Evolutionary conservation across 257 asterid genomes (phyloP).

Genomic region (Nicotiana benthamiana): DNA sequence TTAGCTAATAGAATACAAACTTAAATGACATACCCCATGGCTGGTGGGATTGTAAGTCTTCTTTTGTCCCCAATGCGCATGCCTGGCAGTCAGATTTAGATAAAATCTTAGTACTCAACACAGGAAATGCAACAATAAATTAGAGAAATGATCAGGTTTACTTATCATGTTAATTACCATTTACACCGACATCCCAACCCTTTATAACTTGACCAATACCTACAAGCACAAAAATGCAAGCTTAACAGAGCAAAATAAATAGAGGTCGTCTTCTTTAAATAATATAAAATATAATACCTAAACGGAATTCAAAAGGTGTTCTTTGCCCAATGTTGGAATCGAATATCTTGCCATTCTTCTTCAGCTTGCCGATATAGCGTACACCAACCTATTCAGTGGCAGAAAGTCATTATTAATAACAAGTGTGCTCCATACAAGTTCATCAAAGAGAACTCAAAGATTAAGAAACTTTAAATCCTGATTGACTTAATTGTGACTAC

Average conservation of each 20-base stretch:
- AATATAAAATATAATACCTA: slow-evolving; percentile 39
- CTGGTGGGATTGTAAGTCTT: slow-evolving; percentile 89
- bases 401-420: neutral
- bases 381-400: slow-evolving; percentile 53
- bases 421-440: neutral
- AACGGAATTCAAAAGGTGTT: slow-evolving; percentile 68
- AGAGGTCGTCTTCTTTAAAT: neutral
- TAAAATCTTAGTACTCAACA: neutral
- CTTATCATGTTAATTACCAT: slow-evolving; percentile 42
- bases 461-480: neutral
- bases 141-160: neutral
- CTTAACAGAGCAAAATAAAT: slow-evolving; percentile 5
- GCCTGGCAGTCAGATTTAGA: slow-evolving; percentile 40
- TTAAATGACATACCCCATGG: slow-evolving; percentile 71
- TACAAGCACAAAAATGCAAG: slow-evolving; percentile 22
- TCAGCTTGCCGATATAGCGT: slow-evolving; percentile 70
- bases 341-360: slow-evolving; percentile 61
- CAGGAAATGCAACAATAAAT: slow-evolving; percentile 1
- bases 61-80: slow-evolving; percentile 96
- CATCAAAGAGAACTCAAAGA: neutral
- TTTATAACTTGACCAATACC: slow-evolving; percentile 90
- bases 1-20: neutral
- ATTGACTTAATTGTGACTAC: neutral
- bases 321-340: slow-evolving; percentile 72
- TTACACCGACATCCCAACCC: slow-evolving; percentile 98